A percentile compares a stretch with the other conserved stretches of the same genome.
These are phyloP conservation scores for Vigna reflexopilosa DNA, from an alignment of 306 rosid species.

Conservation along the genomic window DNA sequence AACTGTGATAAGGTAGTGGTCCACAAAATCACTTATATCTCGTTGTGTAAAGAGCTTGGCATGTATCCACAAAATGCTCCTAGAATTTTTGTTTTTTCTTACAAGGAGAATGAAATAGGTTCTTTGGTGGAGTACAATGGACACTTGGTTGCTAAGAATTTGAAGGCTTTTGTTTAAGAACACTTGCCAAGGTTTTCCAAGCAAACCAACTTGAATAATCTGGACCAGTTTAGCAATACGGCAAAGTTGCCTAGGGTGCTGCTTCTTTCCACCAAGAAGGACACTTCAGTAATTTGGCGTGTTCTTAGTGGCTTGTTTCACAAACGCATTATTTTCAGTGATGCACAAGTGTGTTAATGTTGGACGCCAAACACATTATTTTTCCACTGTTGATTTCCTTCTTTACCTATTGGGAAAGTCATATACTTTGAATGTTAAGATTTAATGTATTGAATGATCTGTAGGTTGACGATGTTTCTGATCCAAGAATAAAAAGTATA, in stretches of 20 bases:
- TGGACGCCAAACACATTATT: slow-evolving; percentile 11
- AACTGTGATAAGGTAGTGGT: slow-evolving; percentile 71
- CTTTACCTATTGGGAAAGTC: slow-evolving; percentile 12
- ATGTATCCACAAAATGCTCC: slow-evolving; percentile 66
- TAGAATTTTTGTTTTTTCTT: slow-evolving; percentile 75
- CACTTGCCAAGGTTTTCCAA: slow-evolving; percentile 83
- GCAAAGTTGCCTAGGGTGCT: slow-evolving; percentile 65
- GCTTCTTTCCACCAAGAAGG: slow-evolving; percentile 83
- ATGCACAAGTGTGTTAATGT: slow-evolving; percentile 67
- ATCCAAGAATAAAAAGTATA: slow-evolving; percentile 59
- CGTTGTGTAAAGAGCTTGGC: slow-evolving; percentile 75
- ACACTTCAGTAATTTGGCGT: slow-evolving; percentile 94
- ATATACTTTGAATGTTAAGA: slow-evolving; percentile 7
- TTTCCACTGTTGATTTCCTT: not conserved
- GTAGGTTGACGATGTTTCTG: slow-evolving; percentile 64
- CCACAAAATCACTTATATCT: not conserved
- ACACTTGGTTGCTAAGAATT: slow-evolving; percentile 63
- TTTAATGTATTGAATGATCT: slow-evolving; percentile 29
- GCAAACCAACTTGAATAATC: slow-evolving; percentile 55
- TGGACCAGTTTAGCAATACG: slow-evolving; percentile 52
- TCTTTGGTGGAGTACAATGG: slow-evolving; percentile 73
- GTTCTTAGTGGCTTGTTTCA: slow-evolving; percentile 86
- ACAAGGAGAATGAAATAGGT: slow-evolving; percentile 66
- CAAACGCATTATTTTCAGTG: slow-evolving; percentile 62
- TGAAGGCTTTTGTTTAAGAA: slow-evolving; percentile 74